Conservation (phyloP, 2,329 filamentous ascomycete genomes). For the Colletotrichum kahawae region DNA sequence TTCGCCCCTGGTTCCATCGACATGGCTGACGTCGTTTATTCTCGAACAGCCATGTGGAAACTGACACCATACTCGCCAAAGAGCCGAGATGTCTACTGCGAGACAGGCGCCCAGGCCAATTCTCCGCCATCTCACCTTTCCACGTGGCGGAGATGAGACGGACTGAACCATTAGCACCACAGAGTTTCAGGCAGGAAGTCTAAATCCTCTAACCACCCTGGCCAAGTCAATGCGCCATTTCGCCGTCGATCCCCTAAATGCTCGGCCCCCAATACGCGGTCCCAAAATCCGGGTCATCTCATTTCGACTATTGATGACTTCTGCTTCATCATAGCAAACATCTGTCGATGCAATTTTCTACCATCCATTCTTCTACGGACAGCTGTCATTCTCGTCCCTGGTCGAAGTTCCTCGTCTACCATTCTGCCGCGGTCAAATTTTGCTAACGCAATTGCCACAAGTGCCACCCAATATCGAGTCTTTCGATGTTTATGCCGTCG, state of each 20-base stretch:
- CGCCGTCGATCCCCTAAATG: not conserved
- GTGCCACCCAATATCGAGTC: not conserved
- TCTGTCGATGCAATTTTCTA: not conserved
- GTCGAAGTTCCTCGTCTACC: not conserved
- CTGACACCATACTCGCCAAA: not conserved
- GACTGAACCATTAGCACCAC: not conserved
- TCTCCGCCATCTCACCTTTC: conserved; percentile 14
- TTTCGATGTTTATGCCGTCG: not conserved
- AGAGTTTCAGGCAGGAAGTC: conserved; percentile 17
- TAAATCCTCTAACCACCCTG: conserved; percentile 3
- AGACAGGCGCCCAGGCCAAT: not conserved
- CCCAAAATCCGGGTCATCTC: not conserved
- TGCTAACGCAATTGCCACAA: not conserved
- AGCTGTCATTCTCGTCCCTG: not conserved
- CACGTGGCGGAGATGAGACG: conserved; percentile 19
- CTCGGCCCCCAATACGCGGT: not conserved
- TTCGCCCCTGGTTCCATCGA: not conserved
- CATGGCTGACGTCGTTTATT: not conserved
- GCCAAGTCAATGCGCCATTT: conserved; percentile 10
- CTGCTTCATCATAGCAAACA: not conserved
- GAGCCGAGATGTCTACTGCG: not conserved
- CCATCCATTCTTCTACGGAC: not conserved
- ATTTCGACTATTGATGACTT: not conserved
- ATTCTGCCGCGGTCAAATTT: not conserved
- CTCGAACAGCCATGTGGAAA: not conserved